A percentile compares a stretch with the other conserved stretches of the same genome.
Evolutionary conservation across 345 rosid genomes (phyloP).

Genomic region (Pelargonium nanum): DNA sequence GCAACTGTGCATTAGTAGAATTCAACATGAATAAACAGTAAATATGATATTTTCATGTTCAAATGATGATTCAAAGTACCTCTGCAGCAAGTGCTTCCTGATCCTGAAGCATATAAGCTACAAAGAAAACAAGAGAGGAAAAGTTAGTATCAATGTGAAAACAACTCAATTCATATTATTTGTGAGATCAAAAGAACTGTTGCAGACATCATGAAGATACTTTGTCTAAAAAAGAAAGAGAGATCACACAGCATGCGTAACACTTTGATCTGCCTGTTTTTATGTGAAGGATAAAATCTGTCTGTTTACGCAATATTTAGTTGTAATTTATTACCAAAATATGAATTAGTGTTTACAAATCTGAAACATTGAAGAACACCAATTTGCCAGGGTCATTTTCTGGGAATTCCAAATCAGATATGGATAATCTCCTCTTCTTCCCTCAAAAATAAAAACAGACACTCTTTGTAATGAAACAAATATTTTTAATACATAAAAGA

Average conservation of each 20-base stretch:
- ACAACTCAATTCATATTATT: not conserved
- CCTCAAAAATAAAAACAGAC: too few relatives aligned
- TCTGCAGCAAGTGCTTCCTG: slow-evolving; percentile 87
- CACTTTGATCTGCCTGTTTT: not conserved
- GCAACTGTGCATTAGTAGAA: not conserved
- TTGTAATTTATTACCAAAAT: not conserved
- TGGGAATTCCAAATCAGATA: too few relatives aligned
- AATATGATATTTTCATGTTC: not conserved
- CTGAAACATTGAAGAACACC: not conserved
- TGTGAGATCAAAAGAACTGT: not conserved
- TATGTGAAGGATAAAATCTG: too few relatives aligned
- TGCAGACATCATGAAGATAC: too few relatives aligned
- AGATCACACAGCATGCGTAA: not conserved
- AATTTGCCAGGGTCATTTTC: not conserved
- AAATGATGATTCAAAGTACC: slow-evolving; percentile 29
- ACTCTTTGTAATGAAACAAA: not conserved
- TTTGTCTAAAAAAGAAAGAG: not conserved
- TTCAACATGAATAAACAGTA: not conserved
- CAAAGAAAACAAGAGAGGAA: slow-evolving; percentile 12
- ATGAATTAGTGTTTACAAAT: too few relatives aligned
- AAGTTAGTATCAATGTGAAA: not conserved
- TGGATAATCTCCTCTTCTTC: too few relatives aligned
- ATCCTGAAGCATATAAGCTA: slow-evolving; percentile 78
- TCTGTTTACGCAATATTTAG: too few relatives aligned
- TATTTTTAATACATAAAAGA: not conserved